Evolutionary conservation across 108 stramenopile genomes (phyloP), one percentile per base, ranked within the genome.

Genomic region (Conticribra guillardii): DNA sequence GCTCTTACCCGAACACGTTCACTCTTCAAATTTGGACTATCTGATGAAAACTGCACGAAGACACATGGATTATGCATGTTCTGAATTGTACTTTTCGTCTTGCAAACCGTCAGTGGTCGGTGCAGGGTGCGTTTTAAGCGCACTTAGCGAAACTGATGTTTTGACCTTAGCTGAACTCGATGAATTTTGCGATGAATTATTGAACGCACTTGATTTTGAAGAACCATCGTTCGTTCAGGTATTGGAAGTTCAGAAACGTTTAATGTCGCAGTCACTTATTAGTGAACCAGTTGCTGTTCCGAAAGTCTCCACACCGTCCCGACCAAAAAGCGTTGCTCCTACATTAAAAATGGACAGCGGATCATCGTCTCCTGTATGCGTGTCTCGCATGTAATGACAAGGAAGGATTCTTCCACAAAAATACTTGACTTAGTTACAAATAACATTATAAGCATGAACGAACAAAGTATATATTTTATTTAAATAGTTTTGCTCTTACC

Each of bases 21-120:
- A 59, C 2, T 19, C 46, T n/a, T 60, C 64, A 11, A 3, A 28
- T 15, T 26, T 51, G 32, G 33, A 26, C 7, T 5, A 50, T 26
- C 21, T 17, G 23, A n/a, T 67, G 22, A 4, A 29, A 2, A 50
- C 29, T 16, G 48, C 50, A 5, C 28, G 60, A 28, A 32, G 27
- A 55, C 64, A 60, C 5, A 59, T 78, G 64, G 64, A 34, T 16
- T 33, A 60, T 53, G 52, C 44, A 15, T 52, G 34, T n/a, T 54
- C 48, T 9, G 37, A 41, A 9, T 5, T 41, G 11, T 41, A 9
- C 11, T 41, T 41, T 11, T 41, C 37, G 37, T 9, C 8, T 11
- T 41, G 11, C 37, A 41, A 41, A 41, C 37, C 37, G 37, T 41
- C 37, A 41, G 11, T 41, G 5, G 37, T 41, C 11, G 37, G 37